A percentile compares a stretch with the other conserved stretches of the same genome.
These are phyloP conservation scores for Aspergillus niger DNA, from an alignment of 2,329 filamentous ascomycete species.

Conservation along the genomic window DNA sequence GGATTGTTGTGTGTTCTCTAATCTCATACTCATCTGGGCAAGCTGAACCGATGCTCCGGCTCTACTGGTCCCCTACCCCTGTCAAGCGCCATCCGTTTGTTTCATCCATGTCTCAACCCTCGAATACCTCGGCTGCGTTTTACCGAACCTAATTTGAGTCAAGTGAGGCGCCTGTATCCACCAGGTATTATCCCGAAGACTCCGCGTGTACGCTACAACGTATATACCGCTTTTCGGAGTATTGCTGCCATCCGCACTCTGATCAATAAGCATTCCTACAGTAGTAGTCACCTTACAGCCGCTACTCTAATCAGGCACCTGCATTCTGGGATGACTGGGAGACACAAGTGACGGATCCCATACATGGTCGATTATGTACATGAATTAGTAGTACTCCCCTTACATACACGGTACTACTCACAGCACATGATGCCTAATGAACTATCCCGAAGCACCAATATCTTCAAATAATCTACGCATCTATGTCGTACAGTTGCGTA, in stretches of 20 bases:
- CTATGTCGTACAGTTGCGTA: neutral
- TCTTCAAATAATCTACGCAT: neutral
- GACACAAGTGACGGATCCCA: neutral
- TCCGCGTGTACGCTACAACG: neutral
- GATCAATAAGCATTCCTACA: neutral
- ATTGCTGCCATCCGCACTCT: neutral
- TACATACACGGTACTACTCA: neutral
- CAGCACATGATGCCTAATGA: neutral
- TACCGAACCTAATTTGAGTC: conserved; percentile 2
- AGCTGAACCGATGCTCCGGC: neutral
- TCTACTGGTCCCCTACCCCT: neutral
- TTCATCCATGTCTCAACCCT: neutral
- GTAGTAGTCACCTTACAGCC: neutral
- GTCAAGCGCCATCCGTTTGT: neutral
- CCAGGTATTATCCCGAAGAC: neutral
- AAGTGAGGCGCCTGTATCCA: conserved; percentile 1
- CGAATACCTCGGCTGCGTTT: neutral
- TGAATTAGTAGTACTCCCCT: neutral
- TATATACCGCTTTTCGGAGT: neutral
- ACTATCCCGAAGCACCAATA: neutral
- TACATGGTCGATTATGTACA: neutral
- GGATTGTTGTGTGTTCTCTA: neutral
- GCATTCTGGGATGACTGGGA: neutral
- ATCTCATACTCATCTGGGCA: neutral
- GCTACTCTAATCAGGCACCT: neutral